Evolutionary conservation across 2,329 filamentous ascomycete genomes (phyloP).

Genomic region (Diaporthe destruens): DNA sequence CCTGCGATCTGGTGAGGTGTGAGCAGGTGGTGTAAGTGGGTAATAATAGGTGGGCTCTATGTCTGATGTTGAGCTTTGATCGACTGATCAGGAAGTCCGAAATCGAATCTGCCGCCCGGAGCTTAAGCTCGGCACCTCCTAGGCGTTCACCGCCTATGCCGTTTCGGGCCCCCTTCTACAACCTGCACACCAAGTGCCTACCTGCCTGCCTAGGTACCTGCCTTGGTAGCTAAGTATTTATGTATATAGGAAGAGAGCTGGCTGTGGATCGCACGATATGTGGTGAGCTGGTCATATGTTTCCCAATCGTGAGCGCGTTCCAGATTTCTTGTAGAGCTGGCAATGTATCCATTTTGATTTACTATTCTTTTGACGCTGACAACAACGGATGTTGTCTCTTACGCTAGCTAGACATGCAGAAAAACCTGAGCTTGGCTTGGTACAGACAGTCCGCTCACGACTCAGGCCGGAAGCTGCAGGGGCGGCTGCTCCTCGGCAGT

Average conservation of each 20-base stretch:
- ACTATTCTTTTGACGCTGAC: constrained; percentile 23
- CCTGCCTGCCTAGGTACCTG: too few relatives aligned
- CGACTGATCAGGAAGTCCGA: constrained; percentile 32
- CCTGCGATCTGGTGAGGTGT: neutral
- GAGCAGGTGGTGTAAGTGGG: neutral
- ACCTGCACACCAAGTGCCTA: neutral
- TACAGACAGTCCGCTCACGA: neutral
- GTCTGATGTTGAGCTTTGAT: constrained; percentile 23
- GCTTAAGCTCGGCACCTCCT: constrained; percentile 33
- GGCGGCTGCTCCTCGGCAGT: constrained; percentile 37
- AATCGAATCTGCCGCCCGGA: constrained; percentile 39
- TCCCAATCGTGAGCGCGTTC: neutral
- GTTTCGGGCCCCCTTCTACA: neutral
- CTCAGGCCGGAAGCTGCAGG: constrained; percentile 21
- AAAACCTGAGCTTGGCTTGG: constrained; percentile 1
- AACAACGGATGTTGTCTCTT: constrained; percentile 5
- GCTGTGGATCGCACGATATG: too few relatives aligned
- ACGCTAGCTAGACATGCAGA: neutral
- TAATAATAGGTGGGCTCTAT: constrained; percentile 6
- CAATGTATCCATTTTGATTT: constrained; percentile 28
- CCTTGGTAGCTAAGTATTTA: too few relatives aligned
- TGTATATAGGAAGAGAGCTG: too few relatives aligned
- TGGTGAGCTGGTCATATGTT: neutral
- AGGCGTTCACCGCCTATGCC: constrained; percentile 37
- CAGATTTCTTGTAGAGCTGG: constrained; percentile 18